phyloP scores from a whole-genome alignment of 768 basidiomycete genomes.

The Mycena floridula region DNA sequence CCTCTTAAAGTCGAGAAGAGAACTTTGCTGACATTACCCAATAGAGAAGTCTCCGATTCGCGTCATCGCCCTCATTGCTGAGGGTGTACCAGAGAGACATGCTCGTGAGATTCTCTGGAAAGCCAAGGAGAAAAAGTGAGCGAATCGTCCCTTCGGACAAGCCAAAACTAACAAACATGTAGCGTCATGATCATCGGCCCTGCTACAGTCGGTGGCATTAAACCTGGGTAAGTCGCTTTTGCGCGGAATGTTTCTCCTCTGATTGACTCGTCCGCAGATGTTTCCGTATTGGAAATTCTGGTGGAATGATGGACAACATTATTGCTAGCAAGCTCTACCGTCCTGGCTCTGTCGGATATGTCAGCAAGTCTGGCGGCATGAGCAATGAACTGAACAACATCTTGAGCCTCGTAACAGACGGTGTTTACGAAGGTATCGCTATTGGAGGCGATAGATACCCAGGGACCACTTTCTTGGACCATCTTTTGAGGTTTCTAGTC shows the following conservation, averaged over 20 bases:
- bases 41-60: slow-evolving; percentile 41
- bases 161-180: no score
- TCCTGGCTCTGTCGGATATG: slow-evolving; percentile 94
- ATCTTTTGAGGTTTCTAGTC: slow-evolving; percentile 81
- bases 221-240: no score
- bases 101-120: slow-evolving; percentile 92
- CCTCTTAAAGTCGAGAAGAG: neutral
- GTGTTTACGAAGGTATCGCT: slow-evolving; percentile 99
- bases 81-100: slow-evolving; percentile 98
- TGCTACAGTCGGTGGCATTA: slow-evolving; percentile 98
- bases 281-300: slow-evolving; percentile 99
- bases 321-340: slow-evolving; percentile 98
- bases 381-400: slow-evolving; percentile 99
- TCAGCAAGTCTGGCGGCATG: slow-evolving; percentile 99
- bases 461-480: slow-evolving; percentile 98
- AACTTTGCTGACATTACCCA: neutral
- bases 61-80: slow-evolving; percentile 88
- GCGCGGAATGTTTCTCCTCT: no score
- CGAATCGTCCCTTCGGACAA: no score
- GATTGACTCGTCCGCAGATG: no score
- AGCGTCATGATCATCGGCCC: slow-evolving; percentile 90
- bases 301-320: slow-evolving; percentile 99
- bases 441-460: slow-evolving; percentile 99
- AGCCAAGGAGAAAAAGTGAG: slow-evolving; percentile 68
- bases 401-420: slow-evolving; percentile 91